A percentile compares a stretch with the other conserved stretches of the same genome.
Conservation (phyloP, 2,329 filamentous ascomycete species). For the Nothopassalora personata region DNA sequence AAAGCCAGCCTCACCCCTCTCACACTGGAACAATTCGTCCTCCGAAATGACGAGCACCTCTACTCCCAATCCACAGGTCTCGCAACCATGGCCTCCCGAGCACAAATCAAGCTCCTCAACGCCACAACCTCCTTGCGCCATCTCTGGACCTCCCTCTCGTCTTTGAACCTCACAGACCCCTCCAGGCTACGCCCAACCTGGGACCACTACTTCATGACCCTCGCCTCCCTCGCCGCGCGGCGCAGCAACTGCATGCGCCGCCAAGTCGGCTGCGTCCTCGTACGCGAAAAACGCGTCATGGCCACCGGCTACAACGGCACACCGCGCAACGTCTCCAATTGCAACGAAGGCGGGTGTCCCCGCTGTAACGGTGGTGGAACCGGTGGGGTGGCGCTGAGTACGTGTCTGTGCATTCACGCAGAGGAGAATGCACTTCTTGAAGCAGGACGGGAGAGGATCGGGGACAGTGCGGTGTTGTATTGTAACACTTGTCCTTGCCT, state of each 20-base stretch:
- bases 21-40: conserved; percentile 54
- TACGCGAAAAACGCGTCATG: conserved; percentile 79
- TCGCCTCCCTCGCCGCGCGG: conserved; percentile 86
- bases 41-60: conserved; percentile 66
- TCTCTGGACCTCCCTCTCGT: conserved; percentile 66
- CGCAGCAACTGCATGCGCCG: conserved; percentile 98
- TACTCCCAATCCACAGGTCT: conserved; percentile 62
- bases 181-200: conserved; percentile 80
- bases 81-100: conserved; percentile 71
- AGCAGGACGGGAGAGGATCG: conserved; percentile 83
- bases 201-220: conserved; percentile 97
- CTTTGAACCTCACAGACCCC: conserved; percentile 70
- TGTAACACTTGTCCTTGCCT: conserved; percentile 72
- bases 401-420: conserved; percentile 93
- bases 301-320: conserved; percentile 97
- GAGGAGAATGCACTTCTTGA: conserved; percentile 96
- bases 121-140: conserved; percentile 65
- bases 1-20: conserved; percentile 43
- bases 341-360: conserved; percentile 81
- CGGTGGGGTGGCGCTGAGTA: conserved; percentile 68
- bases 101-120: conserved; percentile 82
- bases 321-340: conserved; percentile 82
- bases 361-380: conserved; percentile 64
- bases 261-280: conserved; percentile 88
- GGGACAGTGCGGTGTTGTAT: conserved; percentile 71